These are phyloP conservation scores for Nemania sp. DNA, from an alignment of 2,329 filamentous ascomycete genomes.

Conservation along the genomic window DNA sequence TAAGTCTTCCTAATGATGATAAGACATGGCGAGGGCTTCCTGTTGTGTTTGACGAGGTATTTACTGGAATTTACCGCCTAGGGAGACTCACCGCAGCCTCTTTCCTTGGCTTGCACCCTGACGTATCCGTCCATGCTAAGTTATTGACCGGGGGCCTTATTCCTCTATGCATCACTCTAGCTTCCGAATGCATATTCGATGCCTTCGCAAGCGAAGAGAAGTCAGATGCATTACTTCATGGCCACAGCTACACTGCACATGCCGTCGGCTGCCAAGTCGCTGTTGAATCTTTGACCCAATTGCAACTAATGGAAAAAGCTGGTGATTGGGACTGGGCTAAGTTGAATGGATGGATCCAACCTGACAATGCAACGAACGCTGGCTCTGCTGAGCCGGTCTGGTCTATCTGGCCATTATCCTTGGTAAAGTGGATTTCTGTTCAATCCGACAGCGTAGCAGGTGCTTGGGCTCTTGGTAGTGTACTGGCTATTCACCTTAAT, in stretches of 20 bases:
- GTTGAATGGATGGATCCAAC: conserved; percentile 56
- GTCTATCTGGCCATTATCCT: conserved; percentile 76
- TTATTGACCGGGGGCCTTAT: conserved; percentile 83
- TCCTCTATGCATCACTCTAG: conserved; percentile 80
- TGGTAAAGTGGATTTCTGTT: conserved; percentile 70
- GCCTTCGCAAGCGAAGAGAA: conserved; percentile 80
- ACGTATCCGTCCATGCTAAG: conserved; percentile 86
- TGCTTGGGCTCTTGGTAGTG: conserved; percentile 79
- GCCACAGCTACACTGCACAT: conserved; percentile 89
- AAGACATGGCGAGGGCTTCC: conserved; percentile 78
- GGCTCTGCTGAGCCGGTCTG: conserved; percentile 56
- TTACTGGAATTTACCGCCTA: conserved; percentile 86
- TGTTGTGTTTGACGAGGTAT: conserved; percentile 87
- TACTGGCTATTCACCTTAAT: conserved; percentile 73
- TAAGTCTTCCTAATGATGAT: conserved; percentile 19
- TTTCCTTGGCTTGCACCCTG: conserved; percentile 75
- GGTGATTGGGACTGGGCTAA: conserved; percentile 70
- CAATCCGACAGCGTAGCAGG: conserved; percentile 67
- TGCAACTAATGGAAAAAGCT: conserved; percentile 68
- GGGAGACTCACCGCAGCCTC: conserved; percentile 77
- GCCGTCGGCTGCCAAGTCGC: conserved; percentile 84
- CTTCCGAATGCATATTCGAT: conserved; percentile 78
- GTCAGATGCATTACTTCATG: conserved; percentile 82
- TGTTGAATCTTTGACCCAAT: conserved; percentile 70
- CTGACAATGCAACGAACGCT: neutral